phyloP scores from a whole-genome alignment of 305 asterid species.

The Galium porrigens region DNA sequence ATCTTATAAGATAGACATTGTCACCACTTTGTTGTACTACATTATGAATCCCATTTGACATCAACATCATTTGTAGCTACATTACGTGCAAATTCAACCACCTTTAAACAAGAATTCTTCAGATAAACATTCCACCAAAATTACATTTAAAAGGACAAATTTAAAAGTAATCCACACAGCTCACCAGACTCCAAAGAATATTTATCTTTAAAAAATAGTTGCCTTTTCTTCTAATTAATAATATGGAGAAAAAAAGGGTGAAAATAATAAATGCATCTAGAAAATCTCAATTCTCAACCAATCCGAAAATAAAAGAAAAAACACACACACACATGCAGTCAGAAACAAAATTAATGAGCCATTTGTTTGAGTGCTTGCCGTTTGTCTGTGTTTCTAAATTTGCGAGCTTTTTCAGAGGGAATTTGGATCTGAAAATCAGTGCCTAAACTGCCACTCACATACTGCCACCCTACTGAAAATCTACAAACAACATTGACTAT shows the following conservation, averaged over 20 bases:
- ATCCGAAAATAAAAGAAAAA: neutral
- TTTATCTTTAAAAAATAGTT: neutral
- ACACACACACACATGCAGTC: neutral
- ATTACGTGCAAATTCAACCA: neutral
- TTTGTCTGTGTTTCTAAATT: conserved; percentile 1
- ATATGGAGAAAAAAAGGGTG: neutral
- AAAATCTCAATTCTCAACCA: neutral
- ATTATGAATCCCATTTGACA: neutral
- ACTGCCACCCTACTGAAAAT: conserved; percentile 4
- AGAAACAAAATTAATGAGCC: conserved; percentile 4
- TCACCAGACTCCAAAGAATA: neutral
- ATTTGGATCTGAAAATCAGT: conserved; percentile 17
- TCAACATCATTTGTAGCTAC: neutral
- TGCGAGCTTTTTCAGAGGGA: conserved; percentile 11
- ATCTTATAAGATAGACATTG: neutral
- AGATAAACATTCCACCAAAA: neutral
- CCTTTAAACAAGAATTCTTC: neutral
- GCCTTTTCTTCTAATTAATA: neutral
- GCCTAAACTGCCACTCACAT: neutral
- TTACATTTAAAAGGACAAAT: neutral
- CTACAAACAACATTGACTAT: conserved; percentile 8
- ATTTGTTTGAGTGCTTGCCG: neutral
- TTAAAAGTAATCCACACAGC: neutral
- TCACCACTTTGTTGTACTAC: neutral
- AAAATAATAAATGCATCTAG: neutral